phyloP scores from a whole-genome alignment of 495 filamentous ascomycete species.

The Geopyxis carbonaria region DNA sequence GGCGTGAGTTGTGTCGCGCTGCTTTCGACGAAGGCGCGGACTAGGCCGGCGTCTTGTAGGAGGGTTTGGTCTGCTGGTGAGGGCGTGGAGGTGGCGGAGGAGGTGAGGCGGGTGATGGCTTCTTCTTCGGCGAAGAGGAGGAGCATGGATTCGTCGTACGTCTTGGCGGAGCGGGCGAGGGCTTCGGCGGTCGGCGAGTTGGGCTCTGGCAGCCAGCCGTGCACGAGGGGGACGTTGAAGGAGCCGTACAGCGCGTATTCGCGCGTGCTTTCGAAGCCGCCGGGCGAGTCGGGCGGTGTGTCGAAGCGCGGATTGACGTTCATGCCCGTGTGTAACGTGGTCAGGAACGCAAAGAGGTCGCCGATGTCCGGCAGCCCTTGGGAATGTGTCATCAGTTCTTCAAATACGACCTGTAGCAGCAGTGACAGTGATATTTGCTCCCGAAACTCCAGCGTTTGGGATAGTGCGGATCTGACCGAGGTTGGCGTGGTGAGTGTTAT shows the following conservation, averaged over 20 bases:
- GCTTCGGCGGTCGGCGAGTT: slow-evolving; percentile 46
- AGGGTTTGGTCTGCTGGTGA: slow-evolving; percentile 50
- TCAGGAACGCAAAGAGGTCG: slow-evolving; percentile 71
- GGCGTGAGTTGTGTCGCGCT: slow-evolving; percentile 76
- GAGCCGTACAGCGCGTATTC: slow-evolving; percentile 78
- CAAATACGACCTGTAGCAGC: slow-evolving; percentile 72
- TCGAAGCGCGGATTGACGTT: slow-evolving; percentile 89
- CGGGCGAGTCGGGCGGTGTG: slow-evolving; percentile 32
- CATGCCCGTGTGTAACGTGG: slow-evolving; percentile 88
- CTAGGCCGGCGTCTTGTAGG: slow-evolving; percentile 61
- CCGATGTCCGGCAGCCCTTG: slow-evolving; percentile 60
- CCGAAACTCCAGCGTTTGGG: slow-evolving; percentile 54
- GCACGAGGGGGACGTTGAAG: slow-evolving; percentile 75
- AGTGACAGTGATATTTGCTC: slow-evolving; percentile 79
- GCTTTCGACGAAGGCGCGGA: slow-evolving; percentile 60
- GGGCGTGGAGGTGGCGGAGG: slow-evolving; percentile 32
- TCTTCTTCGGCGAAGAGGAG: slow-evolving; percentile 77
- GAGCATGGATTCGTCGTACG: slow-evolving; percentile 81
- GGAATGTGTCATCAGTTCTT: slow-evolving; percentile 62
- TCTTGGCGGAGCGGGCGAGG: slow-evolving; percentile 53
- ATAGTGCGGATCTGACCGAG: slow-evolving; percentile 46
- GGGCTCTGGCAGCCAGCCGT: slow-evolving; percentile 69
- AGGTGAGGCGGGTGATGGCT: slow-evolving; percentile 56
- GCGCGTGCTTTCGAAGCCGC: slow-evolving; percentile 61
- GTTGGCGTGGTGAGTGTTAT: slow-evolving; percentile 61